Percentiles rank a stretch among this genome's conserved stretches.
Evolutionary conservation across 352 stramenopile species (phyloP).

Genomic region (Globisporangium canariense): DNA sequence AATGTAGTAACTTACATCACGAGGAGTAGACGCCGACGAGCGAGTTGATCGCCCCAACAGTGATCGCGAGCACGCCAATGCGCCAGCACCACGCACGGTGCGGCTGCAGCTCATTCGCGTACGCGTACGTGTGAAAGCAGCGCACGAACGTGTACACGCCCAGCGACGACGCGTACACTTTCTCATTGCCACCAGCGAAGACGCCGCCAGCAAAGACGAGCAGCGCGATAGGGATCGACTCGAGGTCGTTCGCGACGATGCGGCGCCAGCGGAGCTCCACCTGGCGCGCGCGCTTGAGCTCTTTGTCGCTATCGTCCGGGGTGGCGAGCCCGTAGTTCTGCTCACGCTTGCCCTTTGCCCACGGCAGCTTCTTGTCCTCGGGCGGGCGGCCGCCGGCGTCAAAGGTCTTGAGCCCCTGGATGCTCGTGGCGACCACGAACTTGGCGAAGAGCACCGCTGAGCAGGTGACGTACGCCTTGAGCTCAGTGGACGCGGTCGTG

Average conservation of each 20-base stretch:
- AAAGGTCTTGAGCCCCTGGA: conserved; percentile 55
- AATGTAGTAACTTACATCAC: not conserved
- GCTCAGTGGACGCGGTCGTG: conserved; percentile 29
- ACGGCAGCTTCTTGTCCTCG: conserved; percentile 43
- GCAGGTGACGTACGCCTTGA: conserved; percentile 60
- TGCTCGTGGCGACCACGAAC: conserved; percentile 44
- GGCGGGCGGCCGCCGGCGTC: conserved; percentile 36
- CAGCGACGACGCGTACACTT: conserved; percentile 25
- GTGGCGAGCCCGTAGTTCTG: conserved; percentile 29
- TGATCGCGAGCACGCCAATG: conserved; percentile 25
- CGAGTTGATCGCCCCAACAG: conserved; percentile 30
- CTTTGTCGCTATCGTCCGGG: conserved; percentile 20
- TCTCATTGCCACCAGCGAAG: conserved; percentile 26
- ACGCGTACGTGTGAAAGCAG: conserved; percentile 39
- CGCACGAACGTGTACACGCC: conserved; percentile 34
- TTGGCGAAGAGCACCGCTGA: conserved; percentile 58
- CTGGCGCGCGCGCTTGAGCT: conserved; percentile 21
- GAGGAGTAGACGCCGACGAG: conserved; percentile 14
- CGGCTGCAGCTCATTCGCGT: conserved; percentile 43
- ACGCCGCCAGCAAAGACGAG: conserved; percentile 32
- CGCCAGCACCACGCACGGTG: conserved; percentile 36
- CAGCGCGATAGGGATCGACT: conserved; percentile 41
- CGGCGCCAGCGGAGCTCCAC: conserved; percentile 38
- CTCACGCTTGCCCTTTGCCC: conserved; percentile 33
- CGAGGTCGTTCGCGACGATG: conserved; percentile 46